Evolutionary conservation across 139 green algal species (phyloP).

Genomic region (Chloropicon primus): DNA sequence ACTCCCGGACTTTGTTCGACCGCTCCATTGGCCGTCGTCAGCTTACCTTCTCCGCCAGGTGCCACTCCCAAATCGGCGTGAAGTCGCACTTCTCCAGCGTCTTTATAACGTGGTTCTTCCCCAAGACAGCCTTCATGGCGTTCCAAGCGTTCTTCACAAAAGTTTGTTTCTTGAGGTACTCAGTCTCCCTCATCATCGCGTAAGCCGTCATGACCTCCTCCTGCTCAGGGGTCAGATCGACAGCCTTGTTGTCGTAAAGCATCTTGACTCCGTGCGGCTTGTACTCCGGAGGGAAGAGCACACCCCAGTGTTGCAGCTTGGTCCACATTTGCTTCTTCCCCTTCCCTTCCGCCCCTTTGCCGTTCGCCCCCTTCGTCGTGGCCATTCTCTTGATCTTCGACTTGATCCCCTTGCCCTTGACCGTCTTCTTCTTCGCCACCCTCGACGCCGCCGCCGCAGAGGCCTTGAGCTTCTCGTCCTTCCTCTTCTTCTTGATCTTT

Average conservation of each 20-base stretch:
- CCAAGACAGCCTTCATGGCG: conserved; percentile 77
- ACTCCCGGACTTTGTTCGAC: no score
- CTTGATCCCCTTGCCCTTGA: neutral
- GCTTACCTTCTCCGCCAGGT: conserved; percentile 59
- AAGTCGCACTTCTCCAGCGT: conserved; percentile 87
- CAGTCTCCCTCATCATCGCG: conserved; percentile 90
- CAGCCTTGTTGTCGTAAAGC: conserved; percentile 79
- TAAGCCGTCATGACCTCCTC: conserved; percentile 27
- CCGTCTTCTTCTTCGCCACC: conserved; percentile 10
- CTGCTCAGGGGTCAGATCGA: conserved; percentile 72
- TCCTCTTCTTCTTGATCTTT: conserved; percentile 1
- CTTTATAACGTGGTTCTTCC: conserved; percentile 75
- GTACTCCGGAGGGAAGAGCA: conserved; percentile 91
- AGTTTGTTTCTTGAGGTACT: conserved; percentile 82
- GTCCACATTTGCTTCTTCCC: conserved; percentile 61
- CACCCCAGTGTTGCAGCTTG: conserved; percentile 73
- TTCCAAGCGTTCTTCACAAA: conserved; percentile 96
- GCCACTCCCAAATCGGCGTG: conserved; percentile 80
- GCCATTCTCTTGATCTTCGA: conserved; percentile 2
- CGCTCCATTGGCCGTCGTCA: no score
- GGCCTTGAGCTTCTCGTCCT: neutral
- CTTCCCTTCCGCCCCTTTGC: conserved; percentile 1
- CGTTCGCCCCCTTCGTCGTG: neutral
- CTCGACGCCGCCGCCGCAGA: neutral
- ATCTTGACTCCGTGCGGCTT: conserved; percentile 88